Evolutionary conservation across 106 monocot genomes (phyloP).

Genomic region (Gastrodia elata): DNA sequence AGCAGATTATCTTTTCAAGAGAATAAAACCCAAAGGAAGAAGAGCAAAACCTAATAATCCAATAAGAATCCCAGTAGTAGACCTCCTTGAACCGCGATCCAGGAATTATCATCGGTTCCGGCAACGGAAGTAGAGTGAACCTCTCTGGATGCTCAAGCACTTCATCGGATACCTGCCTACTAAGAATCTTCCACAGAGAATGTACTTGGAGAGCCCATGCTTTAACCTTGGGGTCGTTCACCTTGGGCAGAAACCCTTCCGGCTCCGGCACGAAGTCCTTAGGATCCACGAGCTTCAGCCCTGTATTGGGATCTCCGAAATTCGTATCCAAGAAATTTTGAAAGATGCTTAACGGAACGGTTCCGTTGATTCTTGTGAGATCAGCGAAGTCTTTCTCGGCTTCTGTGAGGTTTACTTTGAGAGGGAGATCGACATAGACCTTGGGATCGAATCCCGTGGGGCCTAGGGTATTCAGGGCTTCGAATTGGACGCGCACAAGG

Average conservation of each 20-base stretch:
- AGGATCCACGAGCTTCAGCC: slow-evolving; percentile 39
- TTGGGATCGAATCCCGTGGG: slow-evolving; percentile 78
- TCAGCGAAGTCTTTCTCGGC: slow-evolving; percentile 41
- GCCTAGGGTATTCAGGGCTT: slow-evolving; percentile 38
- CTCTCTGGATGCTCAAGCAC: slow-evolving; percentile 39
- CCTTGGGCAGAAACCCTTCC: slow-evolving; percentile 67
- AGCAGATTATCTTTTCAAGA: neutral
- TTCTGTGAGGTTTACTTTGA: slow-evolving; percentile 39
- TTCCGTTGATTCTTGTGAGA: slow-evolving; percentile 26
- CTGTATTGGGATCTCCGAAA: slow-evolving; percentile 40
- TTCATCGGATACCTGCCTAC: slow-evolving; percentile 33
- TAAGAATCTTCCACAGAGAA: slow-evolving; percentile 63
- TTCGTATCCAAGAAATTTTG: slow-evolving; percentile 24
- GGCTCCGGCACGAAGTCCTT: slow-evolving; percentile 64
- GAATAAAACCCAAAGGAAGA: neutral
- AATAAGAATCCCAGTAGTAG: slow-evolving; percentile 96
- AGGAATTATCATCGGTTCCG: slow-evolving; percentile 45
- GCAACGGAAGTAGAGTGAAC: slow-evolving; percentile 80
- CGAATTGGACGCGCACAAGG: slow-evolving; percentile 18
- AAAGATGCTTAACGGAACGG: slow-evolving; percentile 21
- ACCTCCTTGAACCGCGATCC: slow-evolving; percentile 84
- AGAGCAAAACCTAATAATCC: slow-evolving; percentile 57
- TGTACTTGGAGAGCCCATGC: slow-evolving; percentile 86
- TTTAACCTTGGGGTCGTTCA: slow-evolving; percentile 43
- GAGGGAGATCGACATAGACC: slow-evolving; percentile 86